Base-by-base conservation (phyloP, 2,329 filamentous ascomycete species). In the Tolypocladium album region DNA sequence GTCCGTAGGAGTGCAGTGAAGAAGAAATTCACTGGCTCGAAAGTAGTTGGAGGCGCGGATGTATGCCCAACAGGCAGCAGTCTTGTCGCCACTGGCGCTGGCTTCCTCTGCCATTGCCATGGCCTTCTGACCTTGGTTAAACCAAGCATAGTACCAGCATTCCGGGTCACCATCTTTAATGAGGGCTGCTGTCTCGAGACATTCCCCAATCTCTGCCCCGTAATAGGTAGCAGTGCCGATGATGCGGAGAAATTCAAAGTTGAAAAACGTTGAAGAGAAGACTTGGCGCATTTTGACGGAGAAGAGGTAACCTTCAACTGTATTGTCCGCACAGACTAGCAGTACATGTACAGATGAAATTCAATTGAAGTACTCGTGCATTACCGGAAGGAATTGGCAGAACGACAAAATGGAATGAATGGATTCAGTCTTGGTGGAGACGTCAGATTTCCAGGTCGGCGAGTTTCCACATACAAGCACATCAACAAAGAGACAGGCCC, bases 161-260 rank as follows among this genome's bases (percentile, higher is more conserved):
- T 72, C 71, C 0, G 74, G 66, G 56, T 80, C 73, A 36, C 69
- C 57, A 24, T 72, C 64, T 55, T 70, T 73, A 68, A 79, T 75
- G 40, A 70, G 61, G 12, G 64, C 68, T 1, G 67, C 68, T 11
- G 75, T 73, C 36, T 73, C 70, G 5, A 79, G 70, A 15, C 65
- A 70, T 59, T 80, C 77, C 27, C 68, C 75, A 2, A 75, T 66
- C 6, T 79, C 76, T 58, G 66, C 67, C 0, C 77, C 77, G 3
- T 69, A 70, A 17, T 63, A 65, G 0, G 69, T 66, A 0, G 75
- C 68, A 2, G 64, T 74, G 53, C 70, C 73, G 6, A 79, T 70
- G 31, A 79, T 56, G 6, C 78, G 74, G 15, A 75, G 56, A 5
- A 68, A 64, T 63, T 79, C 77, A 61, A 79, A 79, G 63, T 79